Base-by-base conservation (phyloP, 441 rosid genomes). In the Bruguiera hainesii region DNA sequence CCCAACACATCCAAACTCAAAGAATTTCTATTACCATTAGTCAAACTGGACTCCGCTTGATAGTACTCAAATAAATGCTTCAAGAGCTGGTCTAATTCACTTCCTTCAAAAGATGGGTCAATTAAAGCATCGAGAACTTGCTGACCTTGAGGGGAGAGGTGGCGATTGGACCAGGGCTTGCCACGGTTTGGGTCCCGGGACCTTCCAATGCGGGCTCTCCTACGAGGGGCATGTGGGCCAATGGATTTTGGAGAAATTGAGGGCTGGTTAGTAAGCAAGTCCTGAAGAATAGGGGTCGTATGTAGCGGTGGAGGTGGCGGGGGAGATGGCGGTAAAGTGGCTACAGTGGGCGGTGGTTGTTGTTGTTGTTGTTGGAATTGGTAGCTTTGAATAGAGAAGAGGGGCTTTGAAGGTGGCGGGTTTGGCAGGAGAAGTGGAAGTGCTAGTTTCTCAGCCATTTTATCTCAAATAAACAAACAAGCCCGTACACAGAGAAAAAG, bases 361-460 rank as follows among this genome's bases (percentile, higher is more conserved):
- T 0, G 81, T 66, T 9, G 76, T 31, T 0, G 70, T 67, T 19
- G 75, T 51, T 7, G 76, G 70, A 63, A 68, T 53, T 6, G 21
- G 73, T 10, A n/a, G 64, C 55, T 65, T 63, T 58, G 73, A 28
- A 23, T 13, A 18, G 70, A 65, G 37, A 64, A 60, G 4, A 56
- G 66, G 59, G 64, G 56, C 55, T 63, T 71, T 49, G 79, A 13
- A 49, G 82, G 84, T 13, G 78, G 76, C 61, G 74, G 74, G 55
- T 59, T 66, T 65, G 91, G 91, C 65, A 90, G 83, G 66, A 87
- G 82, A 66, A 89, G 93, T 50, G 97, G 93, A 1, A 86, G 82
- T 65, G 88, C 84, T 26, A 89, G 78, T 62, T 82, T 93, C 68
- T 89, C 90, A 21, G 93, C 90, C 98, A 93, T 91, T 69, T 59